phyloP scores from a whole-genome alignment of 2,329 filamentous ascomycete genomes.

The Colletotrichum sp. region DNA sequence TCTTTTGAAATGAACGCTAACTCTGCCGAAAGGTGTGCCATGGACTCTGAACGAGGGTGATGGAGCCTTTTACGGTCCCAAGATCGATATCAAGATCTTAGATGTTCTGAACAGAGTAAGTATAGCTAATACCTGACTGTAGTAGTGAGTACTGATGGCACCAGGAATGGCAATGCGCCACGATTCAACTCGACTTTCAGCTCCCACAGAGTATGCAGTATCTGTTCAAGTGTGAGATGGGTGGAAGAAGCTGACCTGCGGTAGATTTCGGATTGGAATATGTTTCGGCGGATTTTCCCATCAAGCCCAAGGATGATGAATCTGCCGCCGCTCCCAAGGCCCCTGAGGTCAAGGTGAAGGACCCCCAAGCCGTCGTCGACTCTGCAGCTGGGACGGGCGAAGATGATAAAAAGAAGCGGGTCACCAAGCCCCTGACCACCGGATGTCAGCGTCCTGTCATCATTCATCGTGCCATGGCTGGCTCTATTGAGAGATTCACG shows the following conservation, averaged over 20 bases:
- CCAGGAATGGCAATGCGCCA: slow-evolving; percentile 77
- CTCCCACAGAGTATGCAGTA: slow-evolving; percentile 32
- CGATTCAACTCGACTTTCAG: slow-evolving; percentile 91
- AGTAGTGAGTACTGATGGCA: not conserved
- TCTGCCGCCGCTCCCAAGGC: slow-evolving; percentile 28
- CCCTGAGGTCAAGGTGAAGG: slow-evolving; percentile 37
- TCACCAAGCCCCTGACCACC: slow-evolving; percentile 59
- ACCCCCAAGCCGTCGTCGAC: slow-evolving; percentile 29
- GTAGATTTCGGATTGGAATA: slow-evolving; percentile 85
- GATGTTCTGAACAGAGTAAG: slow-evolving; percentile 81
- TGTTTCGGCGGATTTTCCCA: slow-evolving; percentile 69
- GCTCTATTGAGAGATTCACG: slow-evolving; percentile 58
- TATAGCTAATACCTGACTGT: not conserved
- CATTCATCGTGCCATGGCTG: slow-evolving; percentile 85
- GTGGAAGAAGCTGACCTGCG: slow-evolving; percentile 42
- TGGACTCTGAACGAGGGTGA: slow-evolving; percentile 96
- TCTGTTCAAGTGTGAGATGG: not conserved
- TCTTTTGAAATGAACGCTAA: slow-evolving; percentile 29
- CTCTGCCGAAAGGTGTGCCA: slow-evolving; percentile 2
- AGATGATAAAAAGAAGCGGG: slow-evolving; percentile 37
- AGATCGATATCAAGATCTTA: slow-evolving; percentile 95
- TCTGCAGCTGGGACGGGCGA: slow-evolving; percentile 47
- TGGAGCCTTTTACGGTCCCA: slow-evolving; percentile 97
- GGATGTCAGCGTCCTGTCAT: slow-evolving; percentile 84
- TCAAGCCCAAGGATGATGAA: slow-evolving; percentile 37